Base-by-base conservation (phyloP, 768 basidiomycete genomes). In the Paxillus ammoniavirescens region DNA sequence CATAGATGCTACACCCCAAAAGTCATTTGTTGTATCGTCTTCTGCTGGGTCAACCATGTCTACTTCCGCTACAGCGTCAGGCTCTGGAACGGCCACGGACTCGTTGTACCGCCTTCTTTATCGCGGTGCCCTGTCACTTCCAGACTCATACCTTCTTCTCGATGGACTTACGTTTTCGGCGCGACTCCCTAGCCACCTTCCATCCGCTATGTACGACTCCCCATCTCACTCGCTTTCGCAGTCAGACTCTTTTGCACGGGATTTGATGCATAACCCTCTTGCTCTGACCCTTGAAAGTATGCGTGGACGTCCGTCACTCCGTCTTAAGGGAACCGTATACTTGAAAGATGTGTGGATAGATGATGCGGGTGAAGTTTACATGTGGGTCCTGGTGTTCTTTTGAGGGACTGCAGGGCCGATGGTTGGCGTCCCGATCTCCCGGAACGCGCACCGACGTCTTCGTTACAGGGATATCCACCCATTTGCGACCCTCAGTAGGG, bases 281-380 rank as follows among this genome's bases (percentile, higher is more conserved):
- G 85, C 89, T 4, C 68, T 91, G 18, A 83, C 87, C 0, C 65
- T 91, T 47, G 89, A 91, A 69, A 88, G 83, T 67, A 89, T 91
- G 87, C 87, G 88, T 37, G 86, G 87, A 15, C 70, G 87, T 17
- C 85, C 84, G 1, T 78, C 79, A 23, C 69, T 91, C 17, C 75
- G 81, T 35, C 78, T 87, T 54, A 72, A 82, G 46, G 86, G 82
- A 3, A 73, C 75, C 0, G 76, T 80, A 15, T 74, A 72, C 28
- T 66, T 89, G 37, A 65, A 73, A 36, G 80, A 85, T 48, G 64
- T 88, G 0, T 85, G 80, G 71, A 65, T 83, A 55, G 89, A 91
- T 65, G 76, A 79, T 42, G 74, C 74, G 36, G 82, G 79, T 14
- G 82, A 74, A 21, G 72, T 80, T 21, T 65, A 67, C 52, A 68